Base-by-base conservation (phyloP, 257 asterid species). In the Przewalskia tangutica region DNA sequence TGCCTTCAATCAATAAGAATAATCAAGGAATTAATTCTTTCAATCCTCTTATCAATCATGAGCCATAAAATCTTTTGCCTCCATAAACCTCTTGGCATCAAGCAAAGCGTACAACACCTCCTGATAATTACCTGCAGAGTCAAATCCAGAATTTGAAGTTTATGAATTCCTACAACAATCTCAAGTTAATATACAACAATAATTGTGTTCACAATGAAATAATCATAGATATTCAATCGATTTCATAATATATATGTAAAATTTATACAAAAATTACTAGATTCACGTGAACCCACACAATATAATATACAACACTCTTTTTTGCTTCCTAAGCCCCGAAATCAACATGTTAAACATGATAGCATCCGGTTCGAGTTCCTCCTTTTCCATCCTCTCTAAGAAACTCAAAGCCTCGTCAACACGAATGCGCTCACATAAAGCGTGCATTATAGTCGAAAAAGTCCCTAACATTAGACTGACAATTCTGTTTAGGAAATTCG, bases 381-480 rank as follows among this genome's bases (percentile, higher is more conserved):
- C 95, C 12, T 8, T 71, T 71, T 90, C 95, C 99, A 94, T 94
- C 86, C 89, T 90, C 53, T 89, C 89, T 77, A 95, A 60, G 88
- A 93, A 58, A 11, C 20, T 64, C 77, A 92, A 88, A 2, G 99
- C 92, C 77, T 95, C 91, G 7, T 91, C 89, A 66, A 91, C 79
- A 0, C 92, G 86, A 10, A 90, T 88, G 1, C 40, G 83, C 38
- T 80, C 89, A 54, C 98, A 90, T 54, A 95, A 63, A 20, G 92
- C 94, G 51, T 92, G 93, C 92, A 94, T 93, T 79, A 95, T 82
- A 6, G 97, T 91, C 7, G 98, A 91, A 81, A 88, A 94, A 4
- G 93, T 90, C n/a, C 82, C 95, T 85, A 58, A 83, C 93, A 17
- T 89, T 94, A 0, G 99, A 95, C 77, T 40, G 70, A 50, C 97